These are phyloP conservation scores for Irpex sp. DNA, from an alignment of 1,284 basidiomycete species.

Conservation along the genomic window DNA sequence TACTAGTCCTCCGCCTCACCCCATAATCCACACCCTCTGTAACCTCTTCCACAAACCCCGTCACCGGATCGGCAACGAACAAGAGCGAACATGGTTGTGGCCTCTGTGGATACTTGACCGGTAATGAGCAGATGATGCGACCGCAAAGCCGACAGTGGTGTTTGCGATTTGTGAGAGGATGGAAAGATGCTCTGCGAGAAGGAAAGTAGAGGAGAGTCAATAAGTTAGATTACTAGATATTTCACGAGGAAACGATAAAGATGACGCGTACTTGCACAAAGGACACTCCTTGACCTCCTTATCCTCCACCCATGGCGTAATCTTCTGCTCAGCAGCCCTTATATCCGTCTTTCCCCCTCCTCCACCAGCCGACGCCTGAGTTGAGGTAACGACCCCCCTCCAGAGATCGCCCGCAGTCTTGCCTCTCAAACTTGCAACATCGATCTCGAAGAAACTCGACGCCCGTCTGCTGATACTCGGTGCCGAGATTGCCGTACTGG, in stretches of 20 bases:
- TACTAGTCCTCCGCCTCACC: conserved; percentile 45
- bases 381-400: conserved; percentile 48
- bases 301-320: conserved; percentile 96
- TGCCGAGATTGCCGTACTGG: background rate
- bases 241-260: background rate
- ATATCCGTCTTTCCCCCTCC: conserved; percentile 47
- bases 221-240: too few species aligned
- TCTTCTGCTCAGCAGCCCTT: conserved; percentile 85
- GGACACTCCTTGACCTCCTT: conserved; percentile 74
- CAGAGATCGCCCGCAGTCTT: conserved; percentile 64
- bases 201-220: too few species aligned
- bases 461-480: conserved; percentile 37
- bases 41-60: conserved; percentile 79
- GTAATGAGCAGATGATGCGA: conserved; percentile 88
- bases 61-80: conserved; percentile 76
- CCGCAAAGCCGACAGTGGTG: conserved; percentile 97
- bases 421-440: conserved; percentile 44
- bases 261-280: conserved; percentile 70
- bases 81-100: conserved; percentile 71
- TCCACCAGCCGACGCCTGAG: conserved; percentile 40
- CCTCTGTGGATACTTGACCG: conserved; percentile 71
- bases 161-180: conserved; percentile 88
- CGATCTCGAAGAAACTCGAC: conserved; percentile 69
- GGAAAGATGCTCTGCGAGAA: conserved; percentile 67
- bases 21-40: conserved; percentile 87